Base-by-base conservation (phyloP, 805 yeast genomes). In the Debaryomyces castellii region DNA sequence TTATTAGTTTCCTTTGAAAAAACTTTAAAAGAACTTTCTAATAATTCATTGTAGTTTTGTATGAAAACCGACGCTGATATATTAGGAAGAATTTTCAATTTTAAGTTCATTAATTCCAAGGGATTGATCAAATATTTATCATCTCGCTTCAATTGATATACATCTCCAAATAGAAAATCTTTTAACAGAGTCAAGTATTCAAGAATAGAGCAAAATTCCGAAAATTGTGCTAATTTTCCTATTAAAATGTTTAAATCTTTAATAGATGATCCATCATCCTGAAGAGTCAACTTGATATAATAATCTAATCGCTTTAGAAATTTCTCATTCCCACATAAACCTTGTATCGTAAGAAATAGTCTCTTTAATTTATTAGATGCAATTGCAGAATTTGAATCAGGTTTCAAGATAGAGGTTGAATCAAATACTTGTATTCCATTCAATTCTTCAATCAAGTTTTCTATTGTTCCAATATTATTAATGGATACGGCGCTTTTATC, bases 381-480 rank as follows among this genome's bases (percentile, higher is more conserved):
- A 35, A 30, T 30, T n/a, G 9, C 27, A n/a, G 21, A 27, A 14
- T 25, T 40, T 7, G n/a, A 23, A 7, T 16, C 11, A 16, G 49
- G 46, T 16, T 39, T 38, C 40, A 44, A 51, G 12, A 47, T 43
- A 39, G 21, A 40, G 8, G 24, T 48, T 1, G 50, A 43, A 34
- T 57, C 59, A 20, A 55, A 37, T 34, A 54, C 43, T 25, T 41
- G 35, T 11, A 63, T 51, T 5, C 48, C 47, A 25, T 58, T 56
- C 8, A 60, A 49, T 25, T 53, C 46, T 1, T 51, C 38, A 2
- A 54, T 53, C 20, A 65, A 48, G 10, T 45, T 40, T 5, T 48
- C 40, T 10, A 59, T 41, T 0, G 68, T 61, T 25, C 51, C 49
- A 6, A 63, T 45, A 5, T 55, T 55, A 35, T 49, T 48, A 8